phyloP scores from a whole-genome alignment of 305 asterid species.

The Withania somnifera region DNA sequence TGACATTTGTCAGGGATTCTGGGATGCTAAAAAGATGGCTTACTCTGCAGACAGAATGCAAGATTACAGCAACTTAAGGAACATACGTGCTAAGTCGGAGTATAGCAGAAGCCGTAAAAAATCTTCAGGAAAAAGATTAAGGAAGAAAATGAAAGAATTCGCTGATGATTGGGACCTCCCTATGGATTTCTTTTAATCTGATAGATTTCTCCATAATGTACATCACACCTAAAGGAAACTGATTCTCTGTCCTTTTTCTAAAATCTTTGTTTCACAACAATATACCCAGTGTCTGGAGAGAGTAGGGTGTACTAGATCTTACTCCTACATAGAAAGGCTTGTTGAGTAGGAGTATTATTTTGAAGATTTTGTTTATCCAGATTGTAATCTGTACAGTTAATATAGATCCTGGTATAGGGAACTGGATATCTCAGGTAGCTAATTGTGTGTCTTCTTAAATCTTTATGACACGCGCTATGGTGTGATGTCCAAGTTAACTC shows the following conservation, averaged over 20 bases:
- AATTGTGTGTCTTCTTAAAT: not conserved
- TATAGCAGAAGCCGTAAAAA: constrained; percentile 12
- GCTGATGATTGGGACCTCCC: constrained; percentile 48
- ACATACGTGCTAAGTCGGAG: not conserved
- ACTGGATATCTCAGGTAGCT: not conserved
- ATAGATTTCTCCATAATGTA: not conserved
- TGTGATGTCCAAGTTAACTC: no score
- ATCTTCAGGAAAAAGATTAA: constrained; percentile 9
- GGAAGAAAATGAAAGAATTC: constrained; percentile 17
- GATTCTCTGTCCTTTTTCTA: not conserved
- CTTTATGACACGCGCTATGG: not conserved
- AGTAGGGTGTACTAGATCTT: no score
- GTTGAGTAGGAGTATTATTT: not conserved
- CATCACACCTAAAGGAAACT: not conserved
- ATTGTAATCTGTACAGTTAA: not conserved
- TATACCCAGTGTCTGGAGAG: no score
- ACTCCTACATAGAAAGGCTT: no score
- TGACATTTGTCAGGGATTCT: constrained; percentile 31
- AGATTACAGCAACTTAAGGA: constrained; percentile 9
- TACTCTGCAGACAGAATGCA: constrained; percentile 17
- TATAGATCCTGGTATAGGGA: not conserved
- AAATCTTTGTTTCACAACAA: not conserved
- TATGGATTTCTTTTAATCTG: constrained; percentile 40
- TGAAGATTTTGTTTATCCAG: not conserved
- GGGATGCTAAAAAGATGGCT: constrained; percentile 23